Evolutionary conservation across 2,329 filamentous ascomycete genomes (phyloP).

Genomic region (Allantophomopsis cytisporea): DNA sequence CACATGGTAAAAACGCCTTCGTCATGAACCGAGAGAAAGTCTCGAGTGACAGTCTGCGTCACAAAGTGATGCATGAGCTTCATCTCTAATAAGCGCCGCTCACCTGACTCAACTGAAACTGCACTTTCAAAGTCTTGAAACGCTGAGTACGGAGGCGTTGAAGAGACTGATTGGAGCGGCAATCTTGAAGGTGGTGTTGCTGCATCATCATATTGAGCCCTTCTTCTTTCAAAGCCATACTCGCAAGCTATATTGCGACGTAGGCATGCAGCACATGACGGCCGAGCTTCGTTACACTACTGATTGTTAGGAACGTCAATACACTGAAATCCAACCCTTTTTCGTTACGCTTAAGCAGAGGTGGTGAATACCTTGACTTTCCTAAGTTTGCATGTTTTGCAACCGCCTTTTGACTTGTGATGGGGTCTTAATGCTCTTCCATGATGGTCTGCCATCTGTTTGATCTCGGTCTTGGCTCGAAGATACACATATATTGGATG

Average conservation of each 20-base stretch:
- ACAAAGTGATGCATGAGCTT: conserved; percentile 10
- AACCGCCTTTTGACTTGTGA: conserved; percentile 1
- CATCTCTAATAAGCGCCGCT: conserved; percentile 7
- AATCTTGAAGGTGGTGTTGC: too few relatives aligned
- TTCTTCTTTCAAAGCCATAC: neutral
- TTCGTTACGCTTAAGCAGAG: too few relatives aligned
- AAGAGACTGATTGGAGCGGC: too few relatives aligned
- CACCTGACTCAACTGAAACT: neutral
- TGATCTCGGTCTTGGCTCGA: too few relatives aligned
- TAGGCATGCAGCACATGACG: neutral
- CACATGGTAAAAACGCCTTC: too few relatives aligned
- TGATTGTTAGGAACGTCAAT: neutral
- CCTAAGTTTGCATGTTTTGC: conserved; percentile 2
- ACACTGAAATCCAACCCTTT: too few relatives aligned
- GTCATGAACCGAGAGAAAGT: conserved; percentile 1
- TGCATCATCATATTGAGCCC: too few relatives aligned
- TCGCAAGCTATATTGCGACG: neutral
- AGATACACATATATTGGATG: too few relatives aligned
- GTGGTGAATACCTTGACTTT: conserved; percentile 3
- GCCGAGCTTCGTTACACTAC: conserved; percentile 1
- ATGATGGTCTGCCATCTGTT: too few relatives aligned
- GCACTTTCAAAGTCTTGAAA: too few relatives aligned
- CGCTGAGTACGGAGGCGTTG: too few relatives aligned
- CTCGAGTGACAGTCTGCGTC: conserved; percentile 1
- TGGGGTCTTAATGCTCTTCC: too few relatives aligned